Base-by-base conservation (phyloP, 306 rosid species). In the Geum urbanum region DNA sequence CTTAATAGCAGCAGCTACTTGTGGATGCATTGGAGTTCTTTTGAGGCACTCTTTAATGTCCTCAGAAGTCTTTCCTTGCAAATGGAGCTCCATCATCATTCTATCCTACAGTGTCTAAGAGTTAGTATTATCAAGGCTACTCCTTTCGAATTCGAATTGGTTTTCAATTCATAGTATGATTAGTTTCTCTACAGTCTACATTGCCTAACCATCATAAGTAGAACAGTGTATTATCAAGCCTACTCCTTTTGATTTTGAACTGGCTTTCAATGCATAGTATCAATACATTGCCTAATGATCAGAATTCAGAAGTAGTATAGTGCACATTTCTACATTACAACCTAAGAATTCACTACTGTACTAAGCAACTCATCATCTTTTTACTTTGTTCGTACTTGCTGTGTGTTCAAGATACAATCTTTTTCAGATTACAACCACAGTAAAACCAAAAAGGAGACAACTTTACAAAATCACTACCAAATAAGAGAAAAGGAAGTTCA, bases 61-160 rank as follows among this genome's bases (percentile, higher is more conserved):
- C 15, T 57, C 13, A 2, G 49, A 9, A 32, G 83, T 82, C 35
- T 82, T 76, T n/a, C 96, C 91, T 71, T 59, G 81, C 9, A 88
- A 82, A 71, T 92, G 92, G 27, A 89, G 90, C 61, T 89, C 89
- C 78, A 54, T 74, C 90, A 80, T 75, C 85, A 89, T 84, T 63
- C 74, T 77, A 59, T 89, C 89, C 96, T 87, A 55, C 46, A 40
- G 3, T 9, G 63, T 14, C 66, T 45, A 44, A 54, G 3, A 20
- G 9, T 41, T 13, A 41, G 9, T 11, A 70, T 43, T 55, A 70
- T 15, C 64, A 44, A 69, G 43, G 11, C 43, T 4, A 8, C n/a
- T 43, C 46, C 16, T 69, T 53, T 2, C 1, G 39, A 12, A 52
- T 40, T 57, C 27, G 40, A 63, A n/a, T 50, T 19, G 12, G 51